Evolutionary conservation across 371 early-diverging fungal species (phyloP).

Genomic region (Blakeslea trispora): DNA sequence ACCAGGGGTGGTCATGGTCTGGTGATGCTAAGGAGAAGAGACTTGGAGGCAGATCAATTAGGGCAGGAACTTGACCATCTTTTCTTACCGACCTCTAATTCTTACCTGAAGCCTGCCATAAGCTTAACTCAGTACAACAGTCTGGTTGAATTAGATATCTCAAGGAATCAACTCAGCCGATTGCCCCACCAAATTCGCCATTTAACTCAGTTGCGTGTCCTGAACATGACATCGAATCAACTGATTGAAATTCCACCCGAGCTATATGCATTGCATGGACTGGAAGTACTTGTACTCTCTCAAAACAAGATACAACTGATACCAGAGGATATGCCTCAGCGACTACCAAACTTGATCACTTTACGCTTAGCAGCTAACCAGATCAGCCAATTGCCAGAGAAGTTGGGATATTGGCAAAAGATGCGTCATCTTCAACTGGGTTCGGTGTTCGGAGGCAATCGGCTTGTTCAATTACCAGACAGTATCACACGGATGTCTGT

Average conservation of each 20-base stretch:
- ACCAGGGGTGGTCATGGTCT: constrained; percentile 25
- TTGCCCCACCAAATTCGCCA: constrained; percentile 49
- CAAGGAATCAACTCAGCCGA: constrained; percentile 49
- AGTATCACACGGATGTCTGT: constrained; percentile 46
- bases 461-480: constrained; percentile 47
- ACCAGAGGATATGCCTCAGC: constrained; percentile 43
- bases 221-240: constrained; percentile 61
- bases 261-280: constrained; percentile 42
- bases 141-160: constrained; percentile 61
- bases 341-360: constrained; percentile 47
- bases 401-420: constrained; percentile 41
- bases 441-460: constrained; percentile 63
- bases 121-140: constrained; percentile 25
- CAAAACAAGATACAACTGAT: constrained; percentile 54
- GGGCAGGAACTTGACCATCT: constrained; percentile 38
- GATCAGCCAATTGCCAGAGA: constrained; percentile 47
- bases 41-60: constrained; percentile 42
- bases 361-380: constrained; percentile 55
- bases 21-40: constrained; percentile 52
- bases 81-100: constrained; percentile 42
- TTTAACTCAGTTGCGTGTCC: constrained; percentile 43
- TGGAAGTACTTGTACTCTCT: constrained; percentile 57
- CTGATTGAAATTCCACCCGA: constrained; percentile 53
- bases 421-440: constrained; percentile 63
- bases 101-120: constrained; percentile 18